Conservation (phyloP, 1,139 yeast genomes). For the Sugiyamaella grinbergsii region DNA sequence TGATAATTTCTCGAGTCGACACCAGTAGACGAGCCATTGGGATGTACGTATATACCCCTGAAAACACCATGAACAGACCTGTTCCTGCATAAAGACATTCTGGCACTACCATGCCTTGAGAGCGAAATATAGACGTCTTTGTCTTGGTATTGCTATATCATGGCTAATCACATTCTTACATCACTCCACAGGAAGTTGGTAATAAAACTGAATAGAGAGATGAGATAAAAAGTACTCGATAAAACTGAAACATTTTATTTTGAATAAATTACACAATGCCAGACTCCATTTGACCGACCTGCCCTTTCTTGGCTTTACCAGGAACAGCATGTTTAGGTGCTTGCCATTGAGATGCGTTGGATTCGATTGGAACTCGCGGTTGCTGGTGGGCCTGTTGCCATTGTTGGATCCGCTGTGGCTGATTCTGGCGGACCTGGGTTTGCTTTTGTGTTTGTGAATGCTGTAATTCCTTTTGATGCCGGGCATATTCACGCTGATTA, state of each 20-base stretch:
- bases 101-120: too few species aligned
- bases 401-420: conserved; percentile 5
- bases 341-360: conserved; percentile 15
- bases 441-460: neutral
- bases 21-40: too few species aligned
- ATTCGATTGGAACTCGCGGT: conserved; percentile 7
- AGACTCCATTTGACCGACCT: conserved; percentile 24
- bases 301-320: conserved; percentile 16
- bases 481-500: conserved; percentile 16
- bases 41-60: too few species aligned
- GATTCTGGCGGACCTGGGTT: neutral
- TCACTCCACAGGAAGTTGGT: too few species aligned
- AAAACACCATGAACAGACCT: too few species aligned
- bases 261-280: conserved; percentile 22
- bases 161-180: too few species aligned
- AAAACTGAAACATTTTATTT: neutral
- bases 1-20: too few species aligned
- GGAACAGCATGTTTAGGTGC: conserved; percentile 11
- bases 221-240: neutral
- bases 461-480: conserved; percentile 15
- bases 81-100: too few species aligned
- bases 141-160: too few species aligned
- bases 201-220: too few species aligned
- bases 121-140: too few species aligned
- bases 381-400: conserved; percentile 10